phyloP scores from a whole-genome alignment of 176 grass and related monocot species.

The Luzula sylvatica region DNA sequence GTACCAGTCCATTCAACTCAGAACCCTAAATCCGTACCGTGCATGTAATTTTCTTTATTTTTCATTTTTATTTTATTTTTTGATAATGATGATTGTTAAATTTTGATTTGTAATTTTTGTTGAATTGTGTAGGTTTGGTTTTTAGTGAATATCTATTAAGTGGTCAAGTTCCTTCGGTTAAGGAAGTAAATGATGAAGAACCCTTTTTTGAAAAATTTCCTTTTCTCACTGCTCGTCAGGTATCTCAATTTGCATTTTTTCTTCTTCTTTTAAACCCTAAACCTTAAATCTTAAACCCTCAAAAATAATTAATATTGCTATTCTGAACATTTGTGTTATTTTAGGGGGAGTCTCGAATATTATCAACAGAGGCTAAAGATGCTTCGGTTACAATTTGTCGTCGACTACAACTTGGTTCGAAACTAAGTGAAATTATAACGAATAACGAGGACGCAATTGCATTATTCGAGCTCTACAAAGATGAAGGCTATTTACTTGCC shows the following conservation, averaged over 20 bases:
- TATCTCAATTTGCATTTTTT: slow-evolving; percentile 23
- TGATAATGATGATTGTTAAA: slow-evolving; percentile 11
- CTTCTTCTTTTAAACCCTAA: too few relatives aligned
- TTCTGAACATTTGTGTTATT: neutral
- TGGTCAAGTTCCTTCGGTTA: slow-evolving; percentile 77
- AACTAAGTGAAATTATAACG: slow-evolving; percentile 67
- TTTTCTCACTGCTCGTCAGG: slow-evolving; percentile 33
- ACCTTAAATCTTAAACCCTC: too few relatives aligned
- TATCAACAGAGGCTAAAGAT: slow-evolving; percentile 85
- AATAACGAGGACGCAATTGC: slow-evolving; percentile 70
- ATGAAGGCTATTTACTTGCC: slow-evolving; percentile 71
- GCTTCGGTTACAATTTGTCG: slow-evolving; percentile 52
- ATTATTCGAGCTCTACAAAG: slow-evolving; percentile 72
- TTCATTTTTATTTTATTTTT: neutral
- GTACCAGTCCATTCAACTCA: slow-evolving; percentile 90
- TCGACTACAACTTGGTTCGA: slow-evolving; percentile 64
- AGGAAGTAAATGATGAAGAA: slow-evolving; percentile 86
- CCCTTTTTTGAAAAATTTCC: slow-evolving; percentile 54
- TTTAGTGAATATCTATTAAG: slow-evolving; percentile 94
- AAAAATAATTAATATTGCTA: neutral
- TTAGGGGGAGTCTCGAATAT: slow-evolving; percentile 35
- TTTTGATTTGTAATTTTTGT: slow-evolving; percentile 2
- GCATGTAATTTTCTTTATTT: slow-evolving; percentile 56
- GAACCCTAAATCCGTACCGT: slow-evolving; percentile 90
- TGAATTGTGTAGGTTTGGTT: slow-evolving; percentile 49